These are phyloP conservation scores for Cryoendolithus antarcticus DNA, from an alignment of 2,329 filamentous ascomycete species.

Conservation along the genomic window DNA sequence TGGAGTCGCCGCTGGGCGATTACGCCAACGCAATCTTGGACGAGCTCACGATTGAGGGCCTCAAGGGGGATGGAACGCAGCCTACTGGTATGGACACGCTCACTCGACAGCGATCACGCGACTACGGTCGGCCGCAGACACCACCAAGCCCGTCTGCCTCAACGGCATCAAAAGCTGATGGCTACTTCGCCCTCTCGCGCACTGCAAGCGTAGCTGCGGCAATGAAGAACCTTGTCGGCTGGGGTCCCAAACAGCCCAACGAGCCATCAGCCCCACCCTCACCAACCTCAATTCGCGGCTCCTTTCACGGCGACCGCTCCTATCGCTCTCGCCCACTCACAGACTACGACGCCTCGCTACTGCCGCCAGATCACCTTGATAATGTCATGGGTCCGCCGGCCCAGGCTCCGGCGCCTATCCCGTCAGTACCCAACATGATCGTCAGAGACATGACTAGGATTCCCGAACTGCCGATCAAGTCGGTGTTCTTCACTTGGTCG, in stretches of 20 bases:
- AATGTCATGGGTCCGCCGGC: constrained; percentile 32
- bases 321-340: constrained; percentile 33
- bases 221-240: constrained; percentile 46
- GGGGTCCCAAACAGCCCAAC: constrained; percentile 18
- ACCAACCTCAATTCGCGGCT: constrained; percentile 15
- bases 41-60: constrained; percentile 42
- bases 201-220: constrained; percentile 55
- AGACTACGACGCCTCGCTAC: constrained; percentile 18
- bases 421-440: constrained; percentile 64
- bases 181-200: constrained; percentile 50
- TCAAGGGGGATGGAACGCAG: constrained; percentile 17
- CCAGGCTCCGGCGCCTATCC: constrained; percentile 62
- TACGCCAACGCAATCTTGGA: constrained; percentile 61
- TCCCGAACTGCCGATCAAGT: constrained; percentile 62
- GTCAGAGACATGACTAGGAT: constrained; percentile 46
- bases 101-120: constrained; percentile 29
- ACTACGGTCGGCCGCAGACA: constrained; percentile 36
- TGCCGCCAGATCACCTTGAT: constrained; percentile 66
- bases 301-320: constrained; percentile 6
- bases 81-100: constrained; percentile 12
- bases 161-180: constrained; percentile 39
- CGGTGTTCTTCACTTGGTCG: constrained; percentile 86
- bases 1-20: constrained; percentile 63
- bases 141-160: constrained; percentile 32
- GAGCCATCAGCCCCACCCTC: constrained; percentile 13